Base-by-base conservation (phyloP, 345 rosid genomes). In the Geranium brycei region DNA sequence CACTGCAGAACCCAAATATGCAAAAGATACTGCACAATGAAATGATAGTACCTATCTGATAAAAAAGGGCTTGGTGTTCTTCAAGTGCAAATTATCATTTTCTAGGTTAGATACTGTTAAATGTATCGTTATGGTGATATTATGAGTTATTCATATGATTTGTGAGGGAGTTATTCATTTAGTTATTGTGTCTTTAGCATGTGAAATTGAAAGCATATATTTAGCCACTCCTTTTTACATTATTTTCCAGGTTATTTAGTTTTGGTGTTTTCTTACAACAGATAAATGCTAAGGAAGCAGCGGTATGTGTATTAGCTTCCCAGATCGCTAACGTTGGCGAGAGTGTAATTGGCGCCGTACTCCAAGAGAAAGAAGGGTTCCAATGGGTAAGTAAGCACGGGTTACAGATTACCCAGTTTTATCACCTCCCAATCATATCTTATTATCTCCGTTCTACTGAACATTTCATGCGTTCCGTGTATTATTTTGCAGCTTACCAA, bases 311-410 rank as follows among this genome's bases (percentile, higher is more conserved):
- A 73, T 70, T 85, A 65, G 95, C 99, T 69, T 88, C 97, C 66
- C 97, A 88, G 76, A 90, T 90, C 68, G 96, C 96, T 62, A 93
- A 93, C 74, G 61, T 88, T 72, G 96, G 96, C 35, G 97, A 93
- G 78, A 93, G 97, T 81, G 69, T 87, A 66, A 90, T 93, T 55
- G 96, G 99, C 69, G 96, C 97, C 67, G 69, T 71, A 15, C 72
- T 88, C 66, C 99, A 93, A 78, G 99, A 85, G 66, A 90, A 87
- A 69, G 83, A 88, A 72, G 99, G 99, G 66, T 88, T 81, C 66
- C 64, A 68, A 72, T 90, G 99, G 97, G 95, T 93, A 80, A 51
- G 87, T 19, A 59, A 30, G 63, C 53, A 14, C 14, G 10, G 10
- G 41, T 47, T 47, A 30, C 40, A 62, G 23, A 12, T 70, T 47